Conservation (phyloP, 805 yeast species). For the Candida yuanshanica region DNA sequence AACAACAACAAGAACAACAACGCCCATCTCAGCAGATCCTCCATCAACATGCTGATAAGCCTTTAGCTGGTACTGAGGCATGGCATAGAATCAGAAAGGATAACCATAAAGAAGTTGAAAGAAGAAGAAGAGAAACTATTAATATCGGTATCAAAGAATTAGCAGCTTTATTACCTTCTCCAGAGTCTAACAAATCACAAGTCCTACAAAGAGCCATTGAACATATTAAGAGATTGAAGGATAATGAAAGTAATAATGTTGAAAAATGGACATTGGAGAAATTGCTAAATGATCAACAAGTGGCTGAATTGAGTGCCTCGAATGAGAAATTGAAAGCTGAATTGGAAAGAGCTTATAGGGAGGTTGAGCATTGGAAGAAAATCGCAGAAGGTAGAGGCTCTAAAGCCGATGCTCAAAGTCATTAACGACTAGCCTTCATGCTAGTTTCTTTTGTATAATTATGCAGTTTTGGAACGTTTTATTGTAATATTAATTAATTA, state of each 20-base stretch:
- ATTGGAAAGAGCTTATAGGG: constrained; percentile 87
- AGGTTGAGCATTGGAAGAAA: constrained; percentile 78
- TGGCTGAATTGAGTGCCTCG: constrained; percentile 74
- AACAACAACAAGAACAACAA: constrained; percentile 3
- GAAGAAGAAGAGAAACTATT: constrained; percentile 85
- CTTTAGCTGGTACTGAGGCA: constrained; percentile 71
- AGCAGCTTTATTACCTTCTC: constrained; percentile 71
- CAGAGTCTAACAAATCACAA: constrained; percentile 87
- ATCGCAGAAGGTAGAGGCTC: constrained; percentile 11
- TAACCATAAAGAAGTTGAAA: constrained; percentile 93
- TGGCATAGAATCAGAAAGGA: constrained; percentile 81
- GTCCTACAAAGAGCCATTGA: constrained; percentile 85
- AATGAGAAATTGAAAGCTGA: constrained; percentile 86
- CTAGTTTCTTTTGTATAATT: too few species aligned
- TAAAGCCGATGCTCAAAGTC: too few species aligned
- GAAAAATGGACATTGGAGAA: constrained; percentile 96
- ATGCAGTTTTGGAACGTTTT: too few species aligned
- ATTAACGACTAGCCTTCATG: too few species aligned
- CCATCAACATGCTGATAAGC: constrained; percentile 32
- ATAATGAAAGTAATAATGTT: constrained; percentile 80
- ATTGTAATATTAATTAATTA: too few species aligned
- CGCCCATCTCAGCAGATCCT: constrained; percentile 12
- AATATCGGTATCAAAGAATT: constrained; percentile 81
- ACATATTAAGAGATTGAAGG: constrained; percentile 83
- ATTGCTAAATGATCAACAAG: constrained; percentile 85